Evolutionary conservation across 805 yeast genomes (phyloP), one percentile per base, ranked within the genome.

Genomic region (Candida ulmi): DNA sequence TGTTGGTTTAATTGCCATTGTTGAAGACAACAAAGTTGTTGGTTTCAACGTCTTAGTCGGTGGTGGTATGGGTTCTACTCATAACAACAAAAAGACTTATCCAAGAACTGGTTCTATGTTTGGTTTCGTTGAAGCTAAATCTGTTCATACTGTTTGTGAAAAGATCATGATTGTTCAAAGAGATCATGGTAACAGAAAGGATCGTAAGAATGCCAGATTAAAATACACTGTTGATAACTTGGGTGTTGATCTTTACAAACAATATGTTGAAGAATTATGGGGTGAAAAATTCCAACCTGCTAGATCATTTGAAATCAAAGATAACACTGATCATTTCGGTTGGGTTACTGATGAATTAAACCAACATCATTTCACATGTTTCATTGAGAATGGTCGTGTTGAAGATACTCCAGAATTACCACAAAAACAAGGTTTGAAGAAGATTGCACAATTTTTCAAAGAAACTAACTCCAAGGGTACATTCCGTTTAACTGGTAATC

Each of bases 1-100:
- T 66, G 79, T 91, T 51, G 98, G 98, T 50, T 72, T 91, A 50
- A 77, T 91, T 60, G 88, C 96, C 25, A 88, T 91, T 55, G 80
- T 88, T 34, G 77, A 76, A 51, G 62, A 65, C 35, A 73, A 80
- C 54, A 65, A 72, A 39, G 76, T 83, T 33, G 59, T 72, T 43
- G 98, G 98, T 41, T 91, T 78, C 72, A 91, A 91, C 56, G 78
- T 91, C 38, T 74, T 84, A 44, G 95, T 83, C 48, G 98, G 98
- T 63, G 98, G 98, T 69, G 98, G 98, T 73, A 91, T 91, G 98
- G 98, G 98, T 55, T 78, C 95, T 31, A 91, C 98, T 12, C 98
- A 91, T 63, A 91, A 90, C 74, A 91, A 91, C 70, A 83, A 83
- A 58, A 91, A 91, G 73, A 91, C 98, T 0, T 91, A 91, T 60